Evolutionary conservation across 345 rosid species (phyloP).

Genomic region (Salix brachista): DNA sequence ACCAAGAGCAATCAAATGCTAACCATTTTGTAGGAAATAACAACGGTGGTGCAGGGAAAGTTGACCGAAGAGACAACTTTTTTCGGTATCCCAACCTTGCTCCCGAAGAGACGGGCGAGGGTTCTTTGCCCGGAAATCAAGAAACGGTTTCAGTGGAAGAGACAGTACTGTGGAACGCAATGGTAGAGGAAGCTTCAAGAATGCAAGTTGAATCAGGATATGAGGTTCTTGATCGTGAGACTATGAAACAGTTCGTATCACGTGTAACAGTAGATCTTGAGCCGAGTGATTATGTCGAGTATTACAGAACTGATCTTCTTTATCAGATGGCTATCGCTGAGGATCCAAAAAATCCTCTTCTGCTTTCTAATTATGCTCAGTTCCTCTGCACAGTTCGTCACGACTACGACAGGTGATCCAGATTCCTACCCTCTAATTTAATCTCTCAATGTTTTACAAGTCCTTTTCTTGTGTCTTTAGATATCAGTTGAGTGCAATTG

Average conservation of each 20-base stretch:
- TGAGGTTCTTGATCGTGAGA: slow-evolving; percentile 36
- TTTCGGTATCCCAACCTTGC: slow-evolving; percentile 3
- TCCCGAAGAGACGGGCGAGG: not conserved
- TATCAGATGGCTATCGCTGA: slow-evolving; percentile 53
- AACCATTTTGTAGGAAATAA: not conserved
- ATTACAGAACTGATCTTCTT: slow-evolving; percentile 46
- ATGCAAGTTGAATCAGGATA: slow-evolving; percentile 24
- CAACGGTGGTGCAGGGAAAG: too few species aligned
- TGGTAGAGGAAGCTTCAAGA: slow-evolving; percentile 46
- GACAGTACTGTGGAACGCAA: slow-evolving; percentile 43
- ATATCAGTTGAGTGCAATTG: not conserved
- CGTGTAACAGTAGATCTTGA: slow-evolving; percentile 40
- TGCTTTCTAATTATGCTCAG: slow-evolving; percentile 67
- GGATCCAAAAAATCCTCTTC: slow-evolving; percentile 58
- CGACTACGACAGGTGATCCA: slow-evolving; percentile 56
- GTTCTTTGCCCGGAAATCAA: slow-evolving; percentile 1
- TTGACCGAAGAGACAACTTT: not conserved
- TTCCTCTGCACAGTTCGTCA: slow-evolving; percentile 52
- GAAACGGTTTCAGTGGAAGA: slow-evolving; percentile 30
- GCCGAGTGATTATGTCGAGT: slow-evolving; percentile 40
- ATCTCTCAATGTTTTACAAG: too few species aligned
- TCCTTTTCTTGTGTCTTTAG: not conserved
- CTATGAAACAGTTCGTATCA: slow-evolving; percentile 31
- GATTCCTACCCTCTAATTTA: not conserved
- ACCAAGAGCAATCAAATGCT: slow-evolving; percentile 7